These are phyloP conservation scores for Ascocoryne sarcoides DNA, from an alignment of 2,329 filamentous ascomycete genomes.

Conservation along the genomic window DNA sequence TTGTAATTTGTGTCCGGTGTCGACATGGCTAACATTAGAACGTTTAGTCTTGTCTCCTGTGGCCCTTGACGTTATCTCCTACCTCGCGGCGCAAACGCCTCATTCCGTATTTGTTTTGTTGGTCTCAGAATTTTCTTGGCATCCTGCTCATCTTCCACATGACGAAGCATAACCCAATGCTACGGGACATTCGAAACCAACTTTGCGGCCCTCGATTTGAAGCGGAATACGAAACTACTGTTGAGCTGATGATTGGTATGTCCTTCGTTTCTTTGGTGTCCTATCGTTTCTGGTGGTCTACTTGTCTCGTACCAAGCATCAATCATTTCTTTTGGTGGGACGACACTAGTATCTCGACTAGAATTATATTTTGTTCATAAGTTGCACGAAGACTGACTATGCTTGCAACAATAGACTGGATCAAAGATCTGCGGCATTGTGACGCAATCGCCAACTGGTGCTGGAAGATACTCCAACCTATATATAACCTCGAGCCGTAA, in stretches of 20 bases:
- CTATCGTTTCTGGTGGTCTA: no score
- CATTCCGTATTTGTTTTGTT: slow-evolving; percentile 50
- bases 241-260: slow-evolving; percentile 39
- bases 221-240: slow-evolving; percentile 40
- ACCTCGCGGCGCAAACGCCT: slow-evolving; percentile 48
- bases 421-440: slow-evolving; percentile 42
- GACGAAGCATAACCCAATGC: slow-evolving; percentile 41
- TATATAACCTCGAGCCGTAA: slow-evolving; percentile 20
- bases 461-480: slow-evolving; percentile 23
- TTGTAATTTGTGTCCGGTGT: no score
- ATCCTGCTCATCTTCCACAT: slow-evolving; percentile 49
- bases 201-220: slow-evolving; percentile 43
- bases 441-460: slow-evolving; percentile 47
- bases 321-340: no score
- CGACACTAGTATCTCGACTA: no score
- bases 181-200: slow-evolving; percentile 40
- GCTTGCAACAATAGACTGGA: slow-evolving; percentile 1
- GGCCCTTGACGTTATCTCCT: slow-evolving; percentile 51
- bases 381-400: no score
- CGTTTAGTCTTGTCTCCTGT: slow-evolving; percentile 42
- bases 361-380: no score
- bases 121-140: slow-evolving; percentile 53
- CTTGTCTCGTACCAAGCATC: no score
- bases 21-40: slow-evolving; percentile 1
- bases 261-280: no score